Evolutionary conservation across 2,329 filamentous ascomycete genomes (phyloP), one percentile per base, ranked within the genome.

Genomic region (Westerdykella ornata): DNA sequence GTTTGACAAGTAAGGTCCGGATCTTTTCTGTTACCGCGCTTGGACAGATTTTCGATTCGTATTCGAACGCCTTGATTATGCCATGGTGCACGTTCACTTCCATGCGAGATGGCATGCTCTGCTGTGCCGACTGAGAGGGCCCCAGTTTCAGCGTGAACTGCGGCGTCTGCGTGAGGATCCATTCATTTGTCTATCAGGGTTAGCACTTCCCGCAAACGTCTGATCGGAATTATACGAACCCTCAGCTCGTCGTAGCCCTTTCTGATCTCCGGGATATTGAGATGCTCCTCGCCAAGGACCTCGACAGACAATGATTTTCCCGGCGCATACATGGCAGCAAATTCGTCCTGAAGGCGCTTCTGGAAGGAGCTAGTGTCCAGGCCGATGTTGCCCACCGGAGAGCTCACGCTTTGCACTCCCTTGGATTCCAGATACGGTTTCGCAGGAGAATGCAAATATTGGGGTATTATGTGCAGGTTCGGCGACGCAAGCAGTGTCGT

Each of bases 381-480:
- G 3, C 79, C 77, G 1, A 94, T 80, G 66, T 97, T 98, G 6
- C 78, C 75, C 9, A 97, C 83, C 0, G 81, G 80, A 36, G 88
- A 94, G 47, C 86, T 82, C 33, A 97, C 88, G 61, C 90, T 97
- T 54, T 92, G 88, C 1, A 96, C 89, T 0, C 92, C 92, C 45
- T 84, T 82, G 0, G 87, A 86, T 47, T 80, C 80, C 57, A 97
- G 82, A 59, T 79, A 89, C 0, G 75, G 73, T 52, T 81, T 82
- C 0, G 84, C 86, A 0, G 88, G 87, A n/a, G 87, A 88, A 16
- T 78, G 76, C 49, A 98, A 66, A 56, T 90, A 80, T 2, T 74
- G 67, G 1, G 81, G 79, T 19, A 97, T 84, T 31, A 72, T 68
- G 20, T 70, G 63, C 32, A 97, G 70, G 59, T 94, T 85, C 2